Base-by-base conservation (phyloP, 164 flowering plant genomes). In the Magnolia kwangsiensis region DNA sequence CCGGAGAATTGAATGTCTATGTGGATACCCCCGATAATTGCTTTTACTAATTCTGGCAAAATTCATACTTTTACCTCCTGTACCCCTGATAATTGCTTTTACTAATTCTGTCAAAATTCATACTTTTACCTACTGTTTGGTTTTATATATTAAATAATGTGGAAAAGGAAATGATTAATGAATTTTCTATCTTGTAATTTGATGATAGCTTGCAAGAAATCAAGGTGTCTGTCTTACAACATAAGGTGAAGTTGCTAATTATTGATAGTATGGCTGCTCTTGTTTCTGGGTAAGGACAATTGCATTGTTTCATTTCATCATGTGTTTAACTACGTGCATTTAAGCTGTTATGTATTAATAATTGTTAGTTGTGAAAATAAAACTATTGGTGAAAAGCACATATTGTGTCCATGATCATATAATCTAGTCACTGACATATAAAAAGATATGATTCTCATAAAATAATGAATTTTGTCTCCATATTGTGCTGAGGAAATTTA, bases 231-330 rank as follows among this genome's bases (percentile, higher is more conserved):
- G 80, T 94, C 45, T 88, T 92, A 73, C 87, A 90, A 78, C 81
- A 86, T 71, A 87, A 88, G 71, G 94, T 92, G 83, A 94, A 89
- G 84, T 80, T 94, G 88, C 88, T 91, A 51, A 82, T 94, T 69
- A 86, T 92, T 82, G 98, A 92, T 78, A 94, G 98, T 88, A 89
- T 92, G 91, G 88, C 94, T 71, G 93, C 94, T 78, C 89, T 94
- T 78, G 75, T 83, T 79, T 85, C 90, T 23, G 92, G 88, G 98
- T 92, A 75, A 80, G 23, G 50, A 58, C 1, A 50, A 2, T 72
- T 24, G 9, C 11, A 21, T 65, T 65, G 68, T 63, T 18, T 0
- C 63, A 59, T 19, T 59, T 59, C 16, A 59, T 59, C 16, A 59
- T 13, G n/a, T 59, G 14, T 58, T 0, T 59, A 59, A 59, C 19